A percentile compares a stretch with the other conserved stretches of the same genome.
Evolutionary conservation across 2,329 filamentous ascomycete species (phyloP).

Genomic region (Penicillium corylophilum): DNA sequence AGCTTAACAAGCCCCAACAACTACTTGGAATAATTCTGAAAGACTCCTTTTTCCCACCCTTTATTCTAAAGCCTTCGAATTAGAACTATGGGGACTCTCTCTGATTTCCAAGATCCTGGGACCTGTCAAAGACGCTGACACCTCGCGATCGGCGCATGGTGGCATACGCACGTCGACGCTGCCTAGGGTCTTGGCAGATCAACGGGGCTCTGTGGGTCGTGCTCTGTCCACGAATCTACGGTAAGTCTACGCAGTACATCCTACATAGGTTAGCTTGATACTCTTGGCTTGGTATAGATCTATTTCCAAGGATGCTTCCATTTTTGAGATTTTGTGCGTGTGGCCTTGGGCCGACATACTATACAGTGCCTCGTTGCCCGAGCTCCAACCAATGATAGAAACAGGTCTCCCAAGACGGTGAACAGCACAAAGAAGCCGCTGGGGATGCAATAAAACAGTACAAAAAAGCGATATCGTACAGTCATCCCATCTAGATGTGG

Average conservation of each 20-base stretch:
- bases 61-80: conserved; percentile 12
- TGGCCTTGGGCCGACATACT: conserved; percentile 20
- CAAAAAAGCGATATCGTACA: conserved; percentile 24
- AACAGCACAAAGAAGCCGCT: conserved; percentile 8
- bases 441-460: conserved; percentile 11
- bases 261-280: no score
- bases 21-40: not conserved
- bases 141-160: conserved; percentile 10
- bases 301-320: conserved; percentile 5
- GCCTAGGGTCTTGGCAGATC: conserved; percentile 24
- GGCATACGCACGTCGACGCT: conserved; percentile 19
- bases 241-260: no score
- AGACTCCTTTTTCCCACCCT: not conserved
- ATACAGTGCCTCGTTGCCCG: conserved; percentile 18
- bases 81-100: not conserved
- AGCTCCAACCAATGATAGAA: conserved; percentile 17
- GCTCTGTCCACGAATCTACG: no score
- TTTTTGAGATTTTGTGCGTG: conserved; percentile 14
- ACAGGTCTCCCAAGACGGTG: conserved; percentile 9
- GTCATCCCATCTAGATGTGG: conserved; percentile 11
- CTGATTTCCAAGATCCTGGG: not conserved
- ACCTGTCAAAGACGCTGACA: not conserved
- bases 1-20: conserved; percentile 1
- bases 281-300: not conserved
- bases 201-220: not conserved